Base-by-base conservation (phyloP, 2,329 filamentous ascomycete genomes). In the Penicillium hesseltinei region DNA sequence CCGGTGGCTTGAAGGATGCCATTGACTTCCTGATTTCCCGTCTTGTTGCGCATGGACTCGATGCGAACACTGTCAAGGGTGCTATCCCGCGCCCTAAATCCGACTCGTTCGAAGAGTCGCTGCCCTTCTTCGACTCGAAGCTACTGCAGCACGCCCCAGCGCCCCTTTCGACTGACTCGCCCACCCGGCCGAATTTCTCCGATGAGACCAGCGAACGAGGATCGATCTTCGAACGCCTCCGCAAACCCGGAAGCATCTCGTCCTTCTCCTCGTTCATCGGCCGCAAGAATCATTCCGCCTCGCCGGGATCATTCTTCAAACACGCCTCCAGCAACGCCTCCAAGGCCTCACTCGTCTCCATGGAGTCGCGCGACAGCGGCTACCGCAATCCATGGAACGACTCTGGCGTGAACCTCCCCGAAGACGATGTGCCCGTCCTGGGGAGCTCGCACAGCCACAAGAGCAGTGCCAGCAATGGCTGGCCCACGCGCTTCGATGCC, bases 341-440 rank as follows among this genome's bases (percentile, higher is more conserved):
- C 64, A 97, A 96, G 79, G 94, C 93, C 48, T 97, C 93, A 35
- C 86, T 97, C 66, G 92, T 96, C 66, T 96, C 92, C 62, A 92
- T 97, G 75, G 93, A 97, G 77, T 97, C 92, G 48, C 92, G 92
- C 36, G 90, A 93, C 72, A 96, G 92, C 79, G 91, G 91, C 66
- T 95, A 96, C 75, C 90, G 92, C 76, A 96, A 97, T 78, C 92
- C 92, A 61, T 97, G 93, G 93, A 97, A 97, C 74, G 93, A 97
- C 75, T 96, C 91, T 71, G 93, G 92, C 69, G 92, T 97, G 72
- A 97, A 97, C 73, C 86, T 97, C 65, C 83, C 90, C 62, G 93
- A 97, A 69, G 91, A 96, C 63, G 92, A 97, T 66, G 69, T 77
- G 56, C 80, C 83, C 64, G 73, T 73, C 64, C 74, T 79, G 57